These are phyloP conservation scores for Macaranga tanarius DNA, from an alignment of 441 rosid species.

Conservation along the genomic window DNA sequence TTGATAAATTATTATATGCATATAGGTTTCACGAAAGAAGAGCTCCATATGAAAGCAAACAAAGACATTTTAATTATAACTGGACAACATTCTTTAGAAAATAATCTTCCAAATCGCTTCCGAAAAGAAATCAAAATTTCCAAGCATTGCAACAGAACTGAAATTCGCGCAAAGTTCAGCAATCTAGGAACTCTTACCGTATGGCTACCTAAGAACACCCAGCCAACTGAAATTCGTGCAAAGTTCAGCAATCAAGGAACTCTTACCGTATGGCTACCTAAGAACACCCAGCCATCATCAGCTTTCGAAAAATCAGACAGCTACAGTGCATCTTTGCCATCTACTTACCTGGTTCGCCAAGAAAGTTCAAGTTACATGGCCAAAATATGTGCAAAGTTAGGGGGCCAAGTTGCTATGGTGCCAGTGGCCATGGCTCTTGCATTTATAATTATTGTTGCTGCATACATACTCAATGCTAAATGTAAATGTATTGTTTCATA, in stretches of 20 bases:
- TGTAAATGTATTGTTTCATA: neutral
- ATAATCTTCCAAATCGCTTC: slow-evolving; percentile 7
- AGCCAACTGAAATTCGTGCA: slow-evolving; percentile 20
- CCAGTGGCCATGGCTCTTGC: neutral
- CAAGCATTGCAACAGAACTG: neutral
- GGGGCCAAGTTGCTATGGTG: neutral
- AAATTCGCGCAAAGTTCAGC: slow-evolving; percentile 18
- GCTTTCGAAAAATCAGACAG: neutral
- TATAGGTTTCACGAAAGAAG: slow-evolving; percentile 29
- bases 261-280: slow-evolving; percentile 25
- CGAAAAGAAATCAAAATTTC: slow-evolving; percentile 19
- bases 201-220: slow-evolving; percentile 19
- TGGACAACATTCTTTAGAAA: slow-evolving; percentile 19
- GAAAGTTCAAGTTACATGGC: neutral
- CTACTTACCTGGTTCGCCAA: neutral
- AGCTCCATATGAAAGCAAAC: slow-evolving; percentile 16
- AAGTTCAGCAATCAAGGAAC: slow-evolving; percentile 7
- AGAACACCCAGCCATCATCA: neutral
- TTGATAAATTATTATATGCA: no score
- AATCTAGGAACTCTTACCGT: slow-evolving; percentile 19
- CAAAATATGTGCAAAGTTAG: neutral
- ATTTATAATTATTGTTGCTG: neutral
- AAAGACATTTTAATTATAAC: slow-evolving; percentile 6
- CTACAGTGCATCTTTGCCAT: slow-evolving; percentile 1
- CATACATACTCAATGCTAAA: neutral